These are phyloP conservation scores for Fraxinus nigra DNA, from an alignment of 305 asterid species.

Conservation along the genomic window DNA sequence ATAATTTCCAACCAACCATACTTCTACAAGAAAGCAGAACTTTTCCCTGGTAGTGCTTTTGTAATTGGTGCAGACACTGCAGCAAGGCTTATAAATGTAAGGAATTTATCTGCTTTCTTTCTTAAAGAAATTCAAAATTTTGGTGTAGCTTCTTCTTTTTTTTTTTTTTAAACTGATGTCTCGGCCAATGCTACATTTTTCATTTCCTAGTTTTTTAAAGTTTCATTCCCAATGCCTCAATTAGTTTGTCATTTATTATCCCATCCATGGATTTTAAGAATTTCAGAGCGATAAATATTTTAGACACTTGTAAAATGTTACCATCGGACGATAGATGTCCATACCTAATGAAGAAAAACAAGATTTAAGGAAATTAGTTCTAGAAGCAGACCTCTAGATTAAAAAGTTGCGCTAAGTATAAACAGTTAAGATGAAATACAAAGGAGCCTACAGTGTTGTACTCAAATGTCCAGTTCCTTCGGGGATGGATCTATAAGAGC, in stretches of 20 bases:
- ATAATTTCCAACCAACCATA: constrained; percentile 93
- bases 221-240: background rate
- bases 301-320: background rate
- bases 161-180: background rate
- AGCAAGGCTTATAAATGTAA: constrained; percentile 77
- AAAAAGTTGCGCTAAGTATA: background rate
- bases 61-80: constrained; percentile 92
- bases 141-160: background rate
- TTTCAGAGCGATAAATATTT: background rate
- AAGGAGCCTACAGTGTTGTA: background rate
- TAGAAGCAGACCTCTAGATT: background rate
- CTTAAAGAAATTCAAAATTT: constrained; percentile 3
- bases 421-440: background rate
- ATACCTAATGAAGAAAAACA: background rate
- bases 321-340: background rate
- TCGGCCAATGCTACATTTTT: background rate
- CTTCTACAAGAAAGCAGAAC: constrained; percentile 87
- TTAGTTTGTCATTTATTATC: background rate
- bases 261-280: background rate
- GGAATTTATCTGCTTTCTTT: constrained; percentile 22
- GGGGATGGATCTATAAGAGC: background rate
- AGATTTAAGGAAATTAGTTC: background rate
- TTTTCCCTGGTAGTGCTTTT: constrained; percentile 91
- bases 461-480: background rate
- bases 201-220: background rate